phyloP scores from a whole-genome alignment of 2,329 filamentous ascomycete genomes.

The Scytalidium lignicola region DNA sequence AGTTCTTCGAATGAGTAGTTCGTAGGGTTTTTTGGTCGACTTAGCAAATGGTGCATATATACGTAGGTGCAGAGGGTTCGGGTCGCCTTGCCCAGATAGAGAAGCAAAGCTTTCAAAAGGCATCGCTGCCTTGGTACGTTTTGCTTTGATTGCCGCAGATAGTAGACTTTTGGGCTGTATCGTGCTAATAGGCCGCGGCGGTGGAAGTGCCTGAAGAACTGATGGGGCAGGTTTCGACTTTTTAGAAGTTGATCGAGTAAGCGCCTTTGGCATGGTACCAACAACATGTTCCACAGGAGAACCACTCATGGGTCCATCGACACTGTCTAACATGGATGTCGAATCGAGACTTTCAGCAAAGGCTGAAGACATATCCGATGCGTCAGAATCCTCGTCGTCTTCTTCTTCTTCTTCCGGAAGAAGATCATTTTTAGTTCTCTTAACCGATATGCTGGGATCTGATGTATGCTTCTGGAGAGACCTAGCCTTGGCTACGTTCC shows the following conservation, averaged over 20 bases:
- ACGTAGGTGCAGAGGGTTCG: conserved; percentile 68
- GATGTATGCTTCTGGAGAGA: conserved; percentile 48
- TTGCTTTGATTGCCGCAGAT: conserved; percentile 67
- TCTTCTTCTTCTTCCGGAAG: conserved; percentile 39
- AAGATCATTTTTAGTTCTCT: conserved; percentile 34
- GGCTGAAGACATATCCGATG: conserved; percentile 57
- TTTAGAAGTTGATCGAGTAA: conserved; percentile 58
- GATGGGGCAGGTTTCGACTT: conserved; percentile 53
- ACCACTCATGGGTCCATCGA: conserved; percentile 50
- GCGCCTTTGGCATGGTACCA: conserved; percentile 57
- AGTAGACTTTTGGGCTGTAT: conserved; percentile 65
- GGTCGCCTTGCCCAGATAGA: conserved; percentile 72
- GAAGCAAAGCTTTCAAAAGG: conserved; percentile 74
- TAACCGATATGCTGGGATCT: conserved; percentile 37
- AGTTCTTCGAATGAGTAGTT: conserved; percentile 65
- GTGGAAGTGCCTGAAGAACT: conserved; percentile 61
- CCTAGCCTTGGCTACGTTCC: conserved; percentile 50
- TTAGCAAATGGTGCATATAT: conserved; percentile 72
- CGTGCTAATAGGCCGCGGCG: conserved; percentile 63
- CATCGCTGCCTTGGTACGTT: conserved; percentile 62
- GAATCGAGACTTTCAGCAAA: conserved; percentile 67
- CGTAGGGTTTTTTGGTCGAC: conserved; percentile 58
- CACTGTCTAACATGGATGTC: conserved; percentile 63
- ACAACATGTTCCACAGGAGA: conserved; percentile 54
- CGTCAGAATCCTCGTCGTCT: conserved; percentile 53